Base-by-base conservation (phyloP, 352 stramenopile species). In the Pythium chondricola region DNA sequence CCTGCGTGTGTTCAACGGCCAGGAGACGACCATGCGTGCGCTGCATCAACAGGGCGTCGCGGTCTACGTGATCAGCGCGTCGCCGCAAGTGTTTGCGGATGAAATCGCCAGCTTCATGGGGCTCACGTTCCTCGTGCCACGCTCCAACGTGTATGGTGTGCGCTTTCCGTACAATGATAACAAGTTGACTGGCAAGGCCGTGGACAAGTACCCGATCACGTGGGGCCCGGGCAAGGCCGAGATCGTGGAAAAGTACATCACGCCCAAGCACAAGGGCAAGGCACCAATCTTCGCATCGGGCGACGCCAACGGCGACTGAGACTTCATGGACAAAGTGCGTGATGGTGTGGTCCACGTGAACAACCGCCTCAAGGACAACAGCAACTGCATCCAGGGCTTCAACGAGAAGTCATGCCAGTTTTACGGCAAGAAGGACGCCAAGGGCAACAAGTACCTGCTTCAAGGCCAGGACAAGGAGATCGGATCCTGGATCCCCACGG, bases 331-430 rank as follows among this genome's bases (percentile, higher is more conserved):
- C 47, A 75, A 61, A 2, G 69, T 83, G 7, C 74, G 71, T 4
- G 69, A 86, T 35, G 74, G 74, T 27, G 51, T 86, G 25, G 65
- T 81, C 16, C 65, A 80, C 52, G 74, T 74, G 6, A 83, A 83
- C 67, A 85, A 85, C 59, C 74, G 69, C 21, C 56, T 85, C 24
- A 81, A 78, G 58, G n/a, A n/a, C n/a, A n/a, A n/a, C n/a, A 60
- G 61, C 0, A 60, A 58, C 14, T 83, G 74, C 67, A 85, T 85
- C 48, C 68, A 83, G 48, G 45, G 30, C 18, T 83, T 83, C 55
- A 83, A 85, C 61, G 61, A 74, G 45, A 73, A 74, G 58, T 58
- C 74, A 0, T 85, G 74, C 52, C 49, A 65, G 47, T 78, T 68
- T 62, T 82, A 80, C 45, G 54, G 44, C 10, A 58, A 44, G 3